Evolutionary conservation across 2,329 filamentous ascomycete species (phyloP).

Genomic region (Diaporthe australafricana): DNA sequence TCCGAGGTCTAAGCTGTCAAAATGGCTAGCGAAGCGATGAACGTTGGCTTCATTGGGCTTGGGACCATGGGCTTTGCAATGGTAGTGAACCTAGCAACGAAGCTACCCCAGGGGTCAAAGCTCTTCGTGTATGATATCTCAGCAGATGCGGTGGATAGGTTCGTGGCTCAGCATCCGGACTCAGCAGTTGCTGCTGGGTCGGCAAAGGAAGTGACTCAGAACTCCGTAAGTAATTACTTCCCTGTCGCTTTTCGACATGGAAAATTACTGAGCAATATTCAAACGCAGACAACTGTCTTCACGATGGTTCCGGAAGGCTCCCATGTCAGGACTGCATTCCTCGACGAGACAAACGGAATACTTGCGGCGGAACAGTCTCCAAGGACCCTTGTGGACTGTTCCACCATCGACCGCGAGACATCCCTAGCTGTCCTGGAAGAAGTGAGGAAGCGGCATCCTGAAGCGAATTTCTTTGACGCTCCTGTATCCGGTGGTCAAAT

Average conservation of each 20-base stretch:
- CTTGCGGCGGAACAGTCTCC: conserved; percentile 51
- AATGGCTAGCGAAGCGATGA: conserved; percentile 1
- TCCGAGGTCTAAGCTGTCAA: not conserved
- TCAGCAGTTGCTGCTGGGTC: conserved; percentile 58
- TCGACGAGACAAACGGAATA: conserved; percentile 57
- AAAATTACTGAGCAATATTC: not conserved
- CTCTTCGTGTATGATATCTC: conserved; percentile 73
- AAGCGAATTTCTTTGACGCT: conserved; percentile 46
- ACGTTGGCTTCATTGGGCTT: conserved; percentile 63
- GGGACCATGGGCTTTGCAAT: conserved; percentile 68
- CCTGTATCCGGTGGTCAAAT: conserved; percentile 47
- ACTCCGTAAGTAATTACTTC: conserved; percentile 63
- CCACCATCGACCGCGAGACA: conserved; percentile 76
- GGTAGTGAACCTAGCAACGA: conserved; percentile 74
- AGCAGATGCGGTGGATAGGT: conserved; percentile 61
- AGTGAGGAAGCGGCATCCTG: conserved; percentile 30
- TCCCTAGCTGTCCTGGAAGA: conserved; percentile 50
- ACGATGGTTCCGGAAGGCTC: conserved; percentile 75
- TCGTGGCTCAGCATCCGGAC: conserved; percentile 60
- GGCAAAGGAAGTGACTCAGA: conserved; percentile 71
- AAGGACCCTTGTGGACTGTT: conserved; percentile 75
- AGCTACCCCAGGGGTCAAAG: conserved; percentile 70
- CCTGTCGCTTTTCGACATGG: not conserved
- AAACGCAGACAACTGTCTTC: conserved; percentile 68
- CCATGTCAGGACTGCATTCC: conserved; percentile 74